A percentile compares a stretch with the other conserved stretches of the same genome.
These are phyloP conservation scores for Boletus coccyginus DNA, from an alignment of 768 basidiomycete genomes.

Conservation along the genomic window DNA sequence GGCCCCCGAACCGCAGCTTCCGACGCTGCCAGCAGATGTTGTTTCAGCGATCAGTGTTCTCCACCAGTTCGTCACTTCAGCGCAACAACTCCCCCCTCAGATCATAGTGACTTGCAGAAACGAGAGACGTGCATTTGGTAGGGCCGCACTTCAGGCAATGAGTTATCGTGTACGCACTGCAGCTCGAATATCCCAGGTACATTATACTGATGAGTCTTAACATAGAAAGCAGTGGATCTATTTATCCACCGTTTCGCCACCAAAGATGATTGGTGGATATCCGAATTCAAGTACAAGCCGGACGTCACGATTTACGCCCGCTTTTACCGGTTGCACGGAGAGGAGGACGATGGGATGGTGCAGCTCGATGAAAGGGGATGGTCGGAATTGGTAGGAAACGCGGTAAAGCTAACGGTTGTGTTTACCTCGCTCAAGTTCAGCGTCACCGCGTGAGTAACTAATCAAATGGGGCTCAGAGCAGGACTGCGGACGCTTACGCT, in stretches of 20 bases:
- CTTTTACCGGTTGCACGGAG: constrained; percentile 32
- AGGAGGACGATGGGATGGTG: constrained; percentile 34
- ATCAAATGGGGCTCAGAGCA: not conserved
- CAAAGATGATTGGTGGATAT: constrained; percentile 37
- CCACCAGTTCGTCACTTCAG: constrained; percentile 29
- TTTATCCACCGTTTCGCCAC: constrained; percentile 35
- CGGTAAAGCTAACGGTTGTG: constrained; percentile 30
- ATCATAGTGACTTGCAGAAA: constrained; percentile 32
- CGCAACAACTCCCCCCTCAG: constrained; percentile 29
- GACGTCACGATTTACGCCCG: constrained; percentile 35
- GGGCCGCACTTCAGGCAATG: constrained; percentile 30
- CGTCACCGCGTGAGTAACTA: constrained; percentile 29
- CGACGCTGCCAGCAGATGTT: constrained; percentile 25
- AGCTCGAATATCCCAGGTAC: not conserved
- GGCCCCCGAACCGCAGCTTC: constrained; percentile 23
- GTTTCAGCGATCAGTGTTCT: constrained; percentile 27
- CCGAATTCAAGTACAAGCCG: constrained; percentile 31
- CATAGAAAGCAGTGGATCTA: constrained; percentile 29
- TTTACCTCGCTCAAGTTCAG: constrained; percentile 35
- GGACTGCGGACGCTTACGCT: constrained; percentile 12
- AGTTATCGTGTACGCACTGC: constrained; percentile 29
- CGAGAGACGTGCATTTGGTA: constrained; percentile 32
- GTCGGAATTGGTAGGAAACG: constrained; percentile 33
- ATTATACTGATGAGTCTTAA: constrained; percentile 7
- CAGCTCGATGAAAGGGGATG: constrained; percentile 31